Conservation (phyloP, 1,284 basidiomycete species). For the Apiotrichum domesticum region DNA sequence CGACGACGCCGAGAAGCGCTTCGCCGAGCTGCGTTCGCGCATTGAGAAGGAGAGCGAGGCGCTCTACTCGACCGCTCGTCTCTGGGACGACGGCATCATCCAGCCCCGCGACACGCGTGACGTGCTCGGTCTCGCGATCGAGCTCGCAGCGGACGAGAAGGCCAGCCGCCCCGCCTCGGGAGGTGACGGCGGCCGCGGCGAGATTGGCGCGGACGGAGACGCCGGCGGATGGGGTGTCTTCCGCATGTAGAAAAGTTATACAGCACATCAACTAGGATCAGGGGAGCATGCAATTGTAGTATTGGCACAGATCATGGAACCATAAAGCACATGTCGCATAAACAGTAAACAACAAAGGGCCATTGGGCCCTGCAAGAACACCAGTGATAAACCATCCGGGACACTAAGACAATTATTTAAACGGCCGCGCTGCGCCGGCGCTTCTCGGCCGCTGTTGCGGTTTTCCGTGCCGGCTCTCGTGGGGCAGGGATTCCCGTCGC, state of each 20-base stretch:
- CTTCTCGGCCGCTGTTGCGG: not conserved
- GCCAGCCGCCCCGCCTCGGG: constrained; percentile 36
- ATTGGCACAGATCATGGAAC: not conserved
- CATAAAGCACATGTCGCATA: too few relatives aligned
- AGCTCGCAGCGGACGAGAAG: constrained; percentile 56
- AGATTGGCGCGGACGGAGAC: constrained; percentile 65
- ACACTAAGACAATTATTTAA: not conserved
- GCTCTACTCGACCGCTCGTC: constrained; percentile 75
- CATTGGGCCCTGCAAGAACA: too few relatives aligned
- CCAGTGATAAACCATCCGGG: too few relatives aligned
- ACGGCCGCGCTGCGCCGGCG: not conserved
- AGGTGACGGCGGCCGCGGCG: constrained; percentile 34
- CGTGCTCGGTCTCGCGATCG: constrained; percentile 75
- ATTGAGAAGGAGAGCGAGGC: constrained; percentile 84
- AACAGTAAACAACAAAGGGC: not conserved
- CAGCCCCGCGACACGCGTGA: constrained; percentile 84
- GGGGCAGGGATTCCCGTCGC: too few relatives aligned
- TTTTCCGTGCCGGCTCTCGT: too few relatives aligned
- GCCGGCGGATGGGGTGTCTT: constrained; percentile 77
- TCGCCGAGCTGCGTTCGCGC: constrained; percentile 57
- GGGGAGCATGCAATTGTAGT: not conserved
- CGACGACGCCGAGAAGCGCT: constrained; percentile 28
- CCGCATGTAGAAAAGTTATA: constrained; percentile 60
- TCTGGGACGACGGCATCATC: constrained; percentile 96
- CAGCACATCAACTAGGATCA: not conserved